phyloP scores from a whole-genome alignment of 495 filamentous ascomycete genomes.

The Bryoglossum gracile region DNA sequence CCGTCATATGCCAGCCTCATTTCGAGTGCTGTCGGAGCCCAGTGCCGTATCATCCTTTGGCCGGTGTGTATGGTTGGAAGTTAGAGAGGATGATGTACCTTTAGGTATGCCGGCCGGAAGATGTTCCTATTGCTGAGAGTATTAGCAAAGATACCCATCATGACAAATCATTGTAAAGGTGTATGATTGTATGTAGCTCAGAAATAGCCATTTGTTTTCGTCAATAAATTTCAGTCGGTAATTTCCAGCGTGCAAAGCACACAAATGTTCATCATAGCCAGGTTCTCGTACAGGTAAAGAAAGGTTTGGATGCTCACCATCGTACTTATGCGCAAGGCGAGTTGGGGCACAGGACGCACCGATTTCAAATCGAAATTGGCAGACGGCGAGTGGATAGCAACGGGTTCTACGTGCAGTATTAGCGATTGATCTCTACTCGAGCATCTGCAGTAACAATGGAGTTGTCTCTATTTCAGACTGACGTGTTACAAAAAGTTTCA shows the following conservation, averaged over 20 bases:
- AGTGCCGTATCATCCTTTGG: slow-evolving; percentile 97
- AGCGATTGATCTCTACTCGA: not conserved
- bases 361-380: not conserved
- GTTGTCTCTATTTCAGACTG: slow-evolving; percentile 72
- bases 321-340: no score
- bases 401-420: not conserved
- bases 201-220: slow-evolving; percentile 86
- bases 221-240: slow-evolving; percentile 93
- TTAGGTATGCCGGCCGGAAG: no score
- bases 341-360: not conserved
- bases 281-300: not conserved
- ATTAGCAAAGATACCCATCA: no score
- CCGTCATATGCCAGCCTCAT: slow-evolving; percentile 34
- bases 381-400: slow-evolving; percentile 2
- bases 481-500: slow-evolving; percentile 99
- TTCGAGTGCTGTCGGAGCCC: slow-evolving; percentile 74
- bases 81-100: slow-evolving; percentile 23
- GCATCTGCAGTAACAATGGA: not conserved
- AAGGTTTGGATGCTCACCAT: slow-evolving; percentile 15
- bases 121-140: no score
- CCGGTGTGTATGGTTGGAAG: no score
- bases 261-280: slow-evolving; percentile 65
- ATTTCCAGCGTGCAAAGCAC: slow-evolving; percentile 97
- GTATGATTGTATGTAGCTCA: slow-evolving; percentile 47
- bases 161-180: slow-evolving; percentile 1